Evolutionary conservation across 352 stramenopile species (phyloP), one percentile per base, ranked within the genome.

Genomic region (Phytopythium vexans): DNA sequence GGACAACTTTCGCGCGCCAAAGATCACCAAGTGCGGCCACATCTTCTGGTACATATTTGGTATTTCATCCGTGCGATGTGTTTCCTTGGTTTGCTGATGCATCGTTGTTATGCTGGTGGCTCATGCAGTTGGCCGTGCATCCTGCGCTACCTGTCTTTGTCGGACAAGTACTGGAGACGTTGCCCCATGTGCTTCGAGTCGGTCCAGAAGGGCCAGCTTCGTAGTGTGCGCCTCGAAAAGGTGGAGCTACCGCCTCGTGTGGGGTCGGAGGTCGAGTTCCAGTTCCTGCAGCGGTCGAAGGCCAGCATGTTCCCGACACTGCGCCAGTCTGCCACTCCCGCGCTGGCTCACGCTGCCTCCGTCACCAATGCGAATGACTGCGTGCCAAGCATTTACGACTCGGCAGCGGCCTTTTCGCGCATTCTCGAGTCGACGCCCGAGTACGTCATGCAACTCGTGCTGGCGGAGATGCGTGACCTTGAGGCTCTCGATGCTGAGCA

Each of bases 181-280:
- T 94, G 84, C 46, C 84, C 84, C 6, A 94, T 94, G 84, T 94
- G 84, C 56, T 94, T 94, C 52, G 84, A 94, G 50, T 86, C 80
- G 15, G 79, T 92, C 43, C 82, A 94, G 61, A 94, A 92, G 58
- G 78, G 66, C 1, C 82, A 94, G 32, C 41, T 94, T 42, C 79
- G 82, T 39, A 92, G 80, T 58, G 82, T 91, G 9, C 67, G 74
- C 14, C 56, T 94, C 36, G 66, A 89, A 42, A 64, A 76, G 46
- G 56, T 88, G 21, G 66, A 76, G 33, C 58, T 88, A 0, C 77
- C 81, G 6, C 84, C 84, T 16, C 73, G 68, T 33, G 68, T 89
- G n/a, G 68, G 72, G 12, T 64, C 70, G 1, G 38, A 66, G 27
- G 76, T 72, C 40, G 77, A 70, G 40, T 94, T 94, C 56, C 80